A percentile compares a stretch with the other conserved stretches of the same genome.
Conservation (phyloP, 2,329 filamentous ascomycete species). For the Mycosphaerelloides madeirae region DNA sequence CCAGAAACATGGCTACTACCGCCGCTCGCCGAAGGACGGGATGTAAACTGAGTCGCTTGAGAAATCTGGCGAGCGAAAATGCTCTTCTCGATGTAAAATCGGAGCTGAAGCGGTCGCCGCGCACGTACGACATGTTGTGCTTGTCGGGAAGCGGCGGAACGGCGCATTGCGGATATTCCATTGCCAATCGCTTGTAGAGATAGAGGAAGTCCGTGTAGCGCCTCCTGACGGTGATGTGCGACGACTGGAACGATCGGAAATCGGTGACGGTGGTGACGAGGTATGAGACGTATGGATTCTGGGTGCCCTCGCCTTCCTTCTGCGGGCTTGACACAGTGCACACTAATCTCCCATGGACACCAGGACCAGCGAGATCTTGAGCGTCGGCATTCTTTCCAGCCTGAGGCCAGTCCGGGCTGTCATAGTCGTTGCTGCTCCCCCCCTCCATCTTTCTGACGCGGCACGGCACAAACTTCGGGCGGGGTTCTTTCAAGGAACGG, state of each 20-base stretch:
- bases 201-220: slow-evolving; percentile 98
- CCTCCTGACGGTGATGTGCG: slow-evolving; percentile 72
- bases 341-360: slow-evolving; percentile 68
- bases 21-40: slow-evolving; percentile 79
- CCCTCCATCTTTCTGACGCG: slow-evolving; percentile 25
- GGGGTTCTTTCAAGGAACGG: no score
- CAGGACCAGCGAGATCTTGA: slow-evolving; percentile 59
- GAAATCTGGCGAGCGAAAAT: slow-evolving; percentile 85
- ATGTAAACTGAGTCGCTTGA: slow-evolving; percentile 79
- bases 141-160: slow-evolving; percentile 95
- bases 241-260: slow-evolving; percentile 85
- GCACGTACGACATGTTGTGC: slow-evolving; percentile 98
- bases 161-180: slow-evolving; percentile 85
- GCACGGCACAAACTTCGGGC: slow-evolving; percentile 4
- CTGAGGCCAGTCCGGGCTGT: slow-evolving; percentile 69
- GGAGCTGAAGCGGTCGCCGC: slow-evolving; percentile 86
- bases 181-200: slow-evolving; percentile 81
- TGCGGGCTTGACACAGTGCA: slow-evolving; percentile 77
- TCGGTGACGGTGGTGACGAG: slow-evolving; percentile 88
- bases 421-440: slow-evolving; percentile 61
- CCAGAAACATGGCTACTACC: slow-evolving; percentile 83
- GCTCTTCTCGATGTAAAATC: slow-evolving; percentile 89
- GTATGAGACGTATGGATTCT: slow-evolving; percentile 95
- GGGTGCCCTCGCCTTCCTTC: slow-evolving; percentile 95
- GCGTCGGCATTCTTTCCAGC: slow-evolving; percentile 49